Evolutionary conservation across 768 basidiomycete species (phyloP).

Genomic region (Dentipellis fragilis): DNA sequence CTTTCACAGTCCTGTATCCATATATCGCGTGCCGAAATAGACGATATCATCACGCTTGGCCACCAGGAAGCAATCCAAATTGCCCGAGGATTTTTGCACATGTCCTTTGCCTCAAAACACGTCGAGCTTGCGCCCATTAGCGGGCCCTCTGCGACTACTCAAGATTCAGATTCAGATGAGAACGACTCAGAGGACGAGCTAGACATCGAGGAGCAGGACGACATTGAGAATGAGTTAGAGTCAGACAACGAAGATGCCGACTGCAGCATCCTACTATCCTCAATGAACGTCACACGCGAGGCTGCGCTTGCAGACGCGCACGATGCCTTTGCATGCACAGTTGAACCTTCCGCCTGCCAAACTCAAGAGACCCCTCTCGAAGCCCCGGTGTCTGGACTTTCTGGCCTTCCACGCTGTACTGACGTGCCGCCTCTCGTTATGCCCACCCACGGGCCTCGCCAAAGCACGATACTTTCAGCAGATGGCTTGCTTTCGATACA

Average conservation of each 20-base stretch:
- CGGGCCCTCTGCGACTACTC: background rate
- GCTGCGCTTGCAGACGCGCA: background rate
- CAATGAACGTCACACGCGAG: background rate
- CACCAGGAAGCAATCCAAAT: background rate
- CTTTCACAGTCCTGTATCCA: background rate
- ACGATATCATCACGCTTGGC: background rate
- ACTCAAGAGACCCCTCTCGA: background rate
- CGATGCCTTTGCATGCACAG: background rate
- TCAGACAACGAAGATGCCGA: background rate
- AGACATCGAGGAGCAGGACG: background rate
- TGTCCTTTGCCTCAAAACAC: background rate
- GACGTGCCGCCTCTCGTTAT: no score
- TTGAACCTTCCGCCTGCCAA: background rate
- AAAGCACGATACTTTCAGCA: background rate
- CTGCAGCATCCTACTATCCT: background rate
- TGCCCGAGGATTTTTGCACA: background rate
- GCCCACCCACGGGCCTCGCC: no score
- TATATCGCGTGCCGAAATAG: background rate
- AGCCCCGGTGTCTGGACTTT: background rate
- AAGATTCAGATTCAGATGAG: background rate
- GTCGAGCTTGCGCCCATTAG: background rate
- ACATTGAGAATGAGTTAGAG: background rate
- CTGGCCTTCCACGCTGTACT: no score
- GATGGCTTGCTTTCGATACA: background rate
- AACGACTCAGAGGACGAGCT: background rate